Evolutionary conservation across 2,329 filamentous ascomycete genomes (phyloP).

Genomic region (Fusarium udum): DNA sequence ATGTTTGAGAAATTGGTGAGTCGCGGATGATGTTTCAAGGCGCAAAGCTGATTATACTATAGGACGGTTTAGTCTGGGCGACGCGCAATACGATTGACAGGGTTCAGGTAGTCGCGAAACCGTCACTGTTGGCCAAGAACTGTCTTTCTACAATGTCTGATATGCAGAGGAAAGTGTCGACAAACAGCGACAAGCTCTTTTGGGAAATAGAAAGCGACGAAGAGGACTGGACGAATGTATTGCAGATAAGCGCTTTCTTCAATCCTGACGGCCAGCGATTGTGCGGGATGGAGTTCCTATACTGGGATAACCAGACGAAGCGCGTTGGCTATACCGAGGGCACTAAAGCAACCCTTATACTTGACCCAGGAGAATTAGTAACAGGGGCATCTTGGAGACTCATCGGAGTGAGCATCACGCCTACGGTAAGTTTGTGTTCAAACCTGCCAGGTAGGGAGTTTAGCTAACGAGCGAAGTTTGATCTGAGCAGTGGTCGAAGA

Average conservation of each 20-base stretch:
- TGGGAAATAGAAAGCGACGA: neutral
- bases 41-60: neutral
- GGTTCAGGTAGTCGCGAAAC: neutral
- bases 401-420: accelerated
- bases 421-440: neutral
- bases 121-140: neutral
- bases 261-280: neutral
- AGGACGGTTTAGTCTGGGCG: neutral
- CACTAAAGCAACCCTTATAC: neutral
- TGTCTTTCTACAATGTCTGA: neutral
- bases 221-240: neutral
- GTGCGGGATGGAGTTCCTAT: neutral
- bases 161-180: accelerated
- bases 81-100: neutral
- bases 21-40: neutral
- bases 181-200: neutral
- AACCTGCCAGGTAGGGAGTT: neutral
- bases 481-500: accelerated
- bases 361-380: neutral
- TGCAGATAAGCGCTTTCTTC: neutral
- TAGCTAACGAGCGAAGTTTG: neutral
- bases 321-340: neutral
- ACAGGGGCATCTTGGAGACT: neutral
- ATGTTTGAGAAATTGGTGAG: neutral
- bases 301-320: neutral